Evolutionary conservation across 495 filamentous ascomycete genomes (phyloP), one percentile per base, ranked within the genome.

Genomic region (Pyronema domesticum): DNA sequence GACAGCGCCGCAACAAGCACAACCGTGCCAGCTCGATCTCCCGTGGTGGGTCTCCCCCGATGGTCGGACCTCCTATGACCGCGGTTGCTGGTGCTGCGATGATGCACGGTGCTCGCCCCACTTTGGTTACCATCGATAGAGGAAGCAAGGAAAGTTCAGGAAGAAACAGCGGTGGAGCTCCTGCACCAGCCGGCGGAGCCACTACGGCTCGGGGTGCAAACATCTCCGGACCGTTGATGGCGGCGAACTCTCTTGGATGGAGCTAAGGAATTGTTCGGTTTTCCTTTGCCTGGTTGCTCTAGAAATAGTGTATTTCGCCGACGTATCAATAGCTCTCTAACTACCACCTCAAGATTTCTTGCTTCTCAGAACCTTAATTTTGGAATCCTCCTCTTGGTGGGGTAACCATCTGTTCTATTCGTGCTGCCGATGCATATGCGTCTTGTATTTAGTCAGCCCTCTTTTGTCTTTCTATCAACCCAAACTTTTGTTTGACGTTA

Each of bases 241-340:
- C 89, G 42, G 91, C 95, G 74, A 98, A 98, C 73, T 94, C 87
- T 51, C 78, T 98, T 57, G 91, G 91, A 58, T 98, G 91, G 91
- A 95, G 94, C 72, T 98, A 77, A 77, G 36, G 11, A 17, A 19
- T 51, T 6, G 6, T 35, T 13, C 18, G 43, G 10, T 35, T 60
- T 57, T 54, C 37, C 46, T 46, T 55, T 57, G 19, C 18, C 50
- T 17, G 17, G 6, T 11, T 43, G 8, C 11, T 53, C 35, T 40
- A 53, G 50, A 53, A 34, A n/a, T 7, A 42, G 11, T 13, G 36
- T n/a, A 18, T 37, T 33, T 18, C 19, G 9, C 37, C 50, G 37
- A 53, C 50, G 50, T 53, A 53, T 53, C 50, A 40, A 53, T 53
- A 53, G 37, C 50, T 33, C 35, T 43, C n/a, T 53, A 10, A n/a